phyloP scores from a whole-genome alignment of 2,329 filamentous ascomycete species.

The Claviceps maximensis region DNA sequence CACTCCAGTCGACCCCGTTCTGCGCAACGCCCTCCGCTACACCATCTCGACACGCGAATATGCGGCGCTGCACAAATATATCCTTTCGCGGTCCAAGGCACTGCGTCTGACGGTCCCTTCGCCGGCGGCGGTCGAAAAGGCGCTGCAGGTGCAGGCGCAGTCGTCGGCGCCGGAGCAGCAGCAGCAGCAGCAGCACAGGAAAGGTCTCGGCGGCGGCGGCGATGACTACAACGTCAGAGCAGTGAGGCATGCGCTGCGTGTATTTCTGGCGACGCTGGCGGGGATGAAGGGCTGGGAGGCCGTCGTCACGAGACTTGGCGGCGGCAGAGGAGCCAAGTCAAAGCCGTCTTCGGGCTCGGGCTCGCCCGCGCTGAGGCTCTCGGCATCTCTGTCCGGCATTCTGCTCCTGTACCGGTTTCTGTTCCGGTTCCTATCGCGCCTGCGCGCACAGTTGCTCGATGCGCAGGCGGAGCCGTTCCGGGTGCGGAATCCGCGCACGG shows the following conservation, averaged over 20 bases:
- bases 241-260: constrained; percentile 55
- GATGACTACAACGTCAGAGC: constrained; percentile 61
- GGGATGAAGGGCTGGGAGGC: constrained; percentile 50
- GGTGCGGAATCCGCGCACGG: constrained; percentile 64
- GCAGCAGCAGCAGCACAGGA: constrained; percentile 5
- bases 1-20: constrained; percentile 46
- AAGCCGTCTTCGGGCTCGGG: too few relatives aligned
- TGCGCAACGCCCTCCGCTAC: constrained; percentile 78
- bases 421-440: constrained; percentile 73
- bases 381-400: constrained; percentile 71
- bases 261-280: constrained; percentile 52
- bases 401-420: constrained; percentile 80
- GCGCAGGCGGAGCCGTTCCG: constrained; percentile 73
- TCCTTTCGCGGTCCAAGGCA: constrained; percentile 57
- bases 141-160: constrained; percentile 17
- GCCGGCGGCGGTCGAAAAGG: constrained; percentile 38
- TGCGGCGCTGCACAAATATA: constrained; percentile 67
- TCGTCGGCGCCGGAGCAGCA: too few relatives aligned
- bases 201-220: constrained; percentile 23
- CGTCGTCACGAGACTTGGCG: constrained; percentile 34
- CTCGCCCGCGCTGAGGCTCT: constrained; percentile 62
- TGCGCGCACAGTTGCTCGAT: constrained; percentile 66
- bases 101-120: constrained; percentile 42
- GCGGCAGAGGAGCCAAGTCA: constrained; percentile 21
- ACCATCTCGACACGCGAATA: constrained; percentile 80